Conservation (phyloP, 2,329 filamentous ascomycete species). For the Monilinia fructicola region DNA sequence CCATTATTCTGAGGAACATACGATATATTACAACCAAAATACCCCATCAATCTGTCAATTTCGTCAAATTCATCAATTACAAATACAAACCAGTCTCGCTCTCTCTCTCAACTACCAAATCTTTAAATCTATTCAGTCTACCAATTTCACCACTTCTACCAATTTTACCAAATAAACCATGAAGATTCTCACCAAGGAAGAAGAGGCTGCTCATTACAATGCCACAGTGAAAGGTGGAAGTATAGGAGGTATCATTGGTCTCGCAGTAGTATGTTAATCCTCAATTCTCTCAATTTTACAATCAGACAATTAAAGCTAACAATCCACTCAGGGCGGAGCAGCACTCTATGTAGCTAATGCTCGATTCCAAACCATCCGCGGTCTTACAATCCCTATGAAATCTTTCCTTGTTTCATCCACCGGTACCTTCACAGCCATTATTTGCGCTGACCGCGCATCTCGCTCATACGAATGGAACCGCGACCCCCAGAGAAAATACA, state of each 20-base stretch:
- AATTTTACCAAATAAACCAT: constrained; percentile 49
- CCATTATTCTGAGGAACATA: background rate
- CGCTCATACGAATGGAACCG: constrained; percentile 65
- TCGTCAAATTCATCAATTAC: too few relatives aligned
- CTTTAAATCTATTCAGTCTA: too few relatives aligned
- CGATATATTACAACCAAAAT: too few relatives aligned
- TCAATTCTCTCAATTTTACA: background rate
- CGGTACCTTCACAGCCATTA: constrained; percentile 83
- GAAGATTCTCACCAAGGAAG: constrained; percentile 95
- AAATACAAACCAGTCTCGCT: background rate
- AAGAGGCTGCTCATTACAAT: constrained; percentile 82
- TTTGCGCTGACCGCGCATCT: constrained; percentile 75
- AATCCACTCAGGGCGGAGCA: constrained; percentile 40
- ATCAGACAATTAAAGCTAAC: constrained; percentile 19
- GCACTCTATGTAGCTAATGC: constrained; percentile 64
- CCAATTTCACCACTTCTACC: background rate
- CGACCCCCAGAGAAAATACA: constrained; percentile 41
- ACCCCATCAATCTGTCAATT: background rate
- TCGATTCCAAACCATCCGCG: constrained; percentile 75
- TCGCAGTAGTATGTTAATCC: constrained; percentile 61
- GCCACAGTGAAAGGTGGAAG: constrained; percentile 77
- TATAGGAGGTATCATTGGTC: constrained; percentile 68
- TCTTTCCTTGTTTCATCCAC: constrained; percentile 83
- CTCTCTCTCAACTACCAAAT: too few relatives aligned
- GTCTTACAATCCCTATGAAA: constrained; percentile 84